Conservation (phyloP, 2,329 filamentous ascomycete species). For the Diplodia corticola region DNA sequence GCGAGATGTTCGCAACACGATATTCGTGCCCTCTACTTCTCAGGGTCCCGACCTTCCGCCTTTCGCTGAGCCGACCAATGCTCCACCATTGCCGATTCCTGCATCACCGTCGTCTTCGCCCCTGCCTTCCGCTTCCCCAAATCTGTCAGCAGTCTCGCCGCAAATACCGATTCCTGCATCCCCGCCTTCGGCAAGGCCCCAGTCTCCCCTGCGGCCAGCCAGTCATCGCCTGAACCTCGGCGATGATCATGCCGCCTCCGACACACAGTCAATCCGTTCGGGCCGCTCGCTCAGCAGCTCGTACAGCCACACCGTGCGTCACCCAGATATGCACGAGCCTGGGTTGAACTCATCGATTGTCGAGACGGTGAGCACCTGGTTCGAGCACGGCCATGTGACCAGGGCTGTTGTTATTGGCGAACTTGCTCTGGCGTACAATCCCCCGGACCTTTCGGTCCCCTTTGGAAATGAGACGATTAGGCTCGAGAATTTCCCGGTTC, state of each 20-base stretch:
- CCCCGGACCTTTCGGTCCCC: constrained; percentile 47
- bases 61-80: constrained; percentile 24
- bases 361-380: constrained; percentile 84
- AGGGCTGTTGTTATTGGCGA: constrained; percentile 80
- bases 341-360: constrained; percentile 88
- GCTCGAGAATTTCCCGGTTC: constrained; percentile 81
- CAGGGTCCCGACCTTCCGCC: constrained; percentile 21
- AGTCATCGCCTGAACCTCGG: constrained; percentile 31
- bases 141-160: constrained; percentile 21
- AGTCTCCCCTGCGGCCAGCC: constrained; percentile 26
- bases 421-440: constrained; percentile 82
- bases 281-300: constrained; percentile 74
- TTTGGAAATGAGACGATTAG: constrained; percentile 65
- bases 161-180: constrained; percentile 19
- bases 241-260: constrained; percentile 67
- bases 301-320: constrained; percentile 63
- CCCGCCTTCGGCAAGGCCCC: constrained; percentile 23
- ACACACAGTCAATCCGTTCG: constrained; percentile 89
- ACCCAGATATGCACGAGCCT: constrained; percentile 76
- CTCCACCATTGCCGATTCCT: constrained; percentile 27
- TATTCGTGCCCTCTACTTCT: constrained; percentile 60
- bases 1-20: constrained; percentile 87
- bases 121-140: constrained; percentile 29
- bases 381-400: constrained; percentile 71
- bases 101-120: constrained; percentile 15